Evolutionary conservation across 2,329 filamentous ascomycete genomes (phyloP), one percentile per base, ranked within the genome.

Genomic region (Pseudocercospora pini-densiflorae): DNA sequence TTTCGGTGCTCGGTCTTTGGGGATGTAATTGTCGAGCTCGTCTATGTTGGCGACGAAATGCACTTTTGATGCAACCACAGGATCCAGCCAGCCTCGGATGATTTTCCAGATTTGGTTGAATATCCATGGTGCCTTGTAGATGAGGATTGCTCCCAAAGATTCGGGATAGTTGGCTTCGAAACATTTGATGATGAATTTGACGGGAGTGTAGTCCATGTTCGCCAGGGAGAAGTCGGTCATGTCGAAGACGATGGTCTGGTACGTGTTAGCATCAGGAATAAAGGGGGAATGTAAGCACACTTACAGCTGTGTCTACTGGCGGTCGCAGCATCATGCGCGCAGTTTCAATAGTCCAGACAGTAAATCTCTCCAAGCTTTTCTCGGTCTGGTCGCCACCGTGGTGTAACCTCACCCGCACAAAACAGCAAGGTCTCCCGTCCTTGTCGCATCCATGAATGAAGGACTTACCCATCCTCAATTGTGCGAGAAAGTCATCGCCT

Each of bases 181-280:
- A 79, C 94, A 97, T 80, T 97, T 97, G 80, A 99, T 97, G 91
- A 99, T 97, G 81, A 98, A 99, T 76, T 97, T 99, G 64, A 99
- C 92, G 0, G 95, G 94, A 0, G 92, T 88, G 78, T 98, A 98
- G 79, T 99, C 95, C 95, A 99, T 98, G 80, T 99, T 99, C 16
- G 94, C 90, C 82, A 98, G 85, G 19, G 91, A 92, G 79, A 98
- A 98, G 69, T 90, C 88, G 7, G 92, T 97, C 92, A 99, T 94
- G 78, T 99, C 95, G 76, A 99, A 99, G 55, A 99, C 82, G 70
- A 99, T 88, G 49, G 92, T 95, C 92, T 97, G 67, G 23, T 65
- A 33, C 27, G 27, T 40, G 36, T 69, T 14, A 55, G 31, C 21
- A 31, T 36, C 14, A 33, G 31, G 16, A 2, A 19, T 5, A 19